Evolutionary conservation across 352 stramenopile species (phyloP).

Genomic region (Pythium scleroteichum): DNA sequence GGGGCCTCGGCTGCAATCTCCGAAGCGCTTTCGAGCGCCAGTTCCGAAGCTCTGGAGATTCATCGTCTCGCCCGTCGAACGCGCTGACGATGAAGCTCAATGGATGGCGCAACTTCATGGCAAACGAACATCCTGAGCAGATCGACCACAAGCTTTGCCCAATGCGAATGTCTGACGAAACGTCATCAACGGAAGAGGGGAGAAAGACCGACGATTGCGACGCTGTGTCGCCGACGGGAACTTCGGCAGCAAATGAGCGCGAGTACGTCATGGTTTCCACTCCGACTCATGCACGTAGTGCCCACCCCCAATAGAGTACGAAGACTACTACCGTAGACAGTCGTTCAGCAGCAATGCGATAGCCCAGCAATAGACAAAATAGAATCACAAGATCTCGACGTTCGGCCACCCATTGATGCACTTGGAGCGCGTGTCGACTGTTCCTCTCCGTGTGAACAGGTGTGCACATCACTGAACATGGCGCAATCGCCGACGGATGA

Average conservation of each 20-base stretch:
- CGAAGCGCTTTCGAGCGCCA: neutral
- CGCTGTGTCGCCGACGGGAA: neutral
- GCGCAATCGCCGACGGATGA: too few species aligned
- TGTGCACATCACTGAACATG: too few species aligned
- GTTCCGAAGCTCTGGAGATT: neutral
- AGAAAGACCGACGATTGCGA: conserved; percentile 10
- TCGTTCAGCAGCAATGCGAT: too few species aligned
- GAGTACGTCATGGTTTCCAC: neutral
- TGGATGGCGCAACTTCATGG: conserved; percentile 30
- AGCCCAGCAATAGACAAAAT: too few species aligned
- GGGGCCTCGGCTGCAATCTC: neutral
- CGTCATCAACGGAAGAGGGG: neutral
- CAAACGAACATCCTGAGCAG: conserved; percentile 18
- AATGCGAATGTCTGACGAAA: conserved; percentile 1
- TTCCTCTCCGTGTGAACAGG: too few species aligned
- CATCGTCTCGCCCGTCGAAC: neutral
- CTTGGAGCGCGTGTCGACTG: too few species aligned
- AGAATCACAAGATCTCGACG: too few species aligned
- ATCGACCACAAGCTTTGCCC: conserved; percentile 34
- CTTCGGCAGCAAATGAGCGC: neutral
- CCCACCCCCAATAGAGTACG: too few species aligned
- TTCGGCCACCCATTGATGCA: too few species aligned
- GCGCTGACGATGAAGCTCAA: conserved; percentile 37
- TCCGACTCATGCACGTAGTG: neutral
- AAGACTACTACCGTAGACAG: too few species aligned